Evolutionary conservation across 345 rosid genomes (phyloP), one percentile per base, ranked within the genome.

Genomic region (Iberis pinnata): DNA sequence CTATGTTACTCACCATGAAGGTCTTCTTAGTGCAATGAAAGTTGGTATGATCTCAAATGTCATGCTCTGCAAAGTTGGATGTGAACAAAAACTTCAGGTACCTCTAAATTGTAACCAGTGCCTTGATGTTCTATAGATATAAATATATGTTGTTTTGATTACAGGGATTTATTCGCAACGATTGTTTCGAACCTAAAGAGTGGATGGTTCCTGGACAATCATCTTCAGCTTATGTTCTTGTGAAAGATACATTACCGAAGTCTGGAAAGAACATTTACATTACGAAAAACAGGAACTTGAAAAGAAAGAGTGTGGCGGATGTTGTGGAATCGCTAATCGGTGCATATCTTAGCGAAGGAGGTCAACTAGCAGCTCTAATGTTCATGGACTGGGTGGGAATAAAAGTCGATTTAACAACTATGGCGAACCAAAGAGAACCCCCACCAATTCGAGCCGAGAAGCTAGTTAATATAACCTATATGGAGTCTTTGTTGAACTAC

Each of bases 251-350:
- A 1, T 43, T 83, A 19, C 56, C 73, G 10, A 51, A 70, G 7
- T 14, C 36, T 24, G 61, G n/a, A n/a, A n/a, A 60, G 43, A 85
- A 60, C 52, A 73, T 92, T 19, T 83, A 79, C 40, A 59, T 72
- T 12, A 29, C 25, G 17, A 70, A 68, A 37, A 78, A 32, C 39
- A 77, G 78, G 57, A 75, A 62, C 48, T 0, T 92, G 20, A 85
- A 77, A 64, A 35, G 64, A 37, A 85, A 92, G 78, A 69, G 8
- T 18, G 78, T 92, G 32, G 95, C 97, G 5, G 97, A 92, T 68
- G 89, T 53, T 67, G 94, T 88, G 2, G 95, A 92, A 81, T 77
- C 97, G 11, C 70, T 92, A 31, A 71, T 92, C 20, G 98, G 97
- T 59, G 97, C 85, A 31, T 85, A 72, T 59, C 76, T 92, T 19